phyloP scores from a whole-genome alignment of 768 basidiomycete species.

The Melanogaster broomeanus region DNA sequence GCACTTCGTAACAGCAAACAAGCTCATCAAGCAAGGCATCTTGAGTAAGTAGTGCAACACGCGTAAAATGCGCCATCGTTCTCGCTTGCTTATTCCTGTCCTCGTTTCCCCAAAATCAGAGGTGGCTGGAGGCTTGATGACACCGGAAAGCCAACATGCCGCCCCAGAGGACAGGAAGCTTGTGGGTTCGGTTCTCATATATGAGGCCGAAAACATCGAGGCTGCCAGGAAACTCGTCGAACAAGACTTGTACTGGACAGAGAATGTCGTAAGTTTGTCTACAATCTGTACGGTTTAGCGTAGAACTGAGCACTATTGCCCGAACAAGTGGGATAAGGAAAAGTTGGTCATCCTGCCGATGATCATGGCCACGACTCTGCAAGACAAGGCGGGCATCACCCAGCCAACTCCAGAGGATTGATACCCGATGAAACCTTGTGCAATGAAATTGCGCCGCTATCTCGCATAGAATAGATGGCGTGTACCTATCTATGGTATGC shows the following conservation, averaged over 20 bases:
- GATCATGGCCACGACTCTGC: slow-evolving; percentile 38
- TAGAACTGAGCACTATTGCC: neutral
- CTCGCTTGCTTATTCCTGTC: slow-evolving; percentile 3
- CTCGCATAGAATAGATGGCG: neutral
- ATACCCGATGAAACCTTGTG: neutral
- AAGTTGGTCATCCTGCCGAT: slow-evolving; percentile 52
- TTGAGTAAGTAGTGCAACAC: slow-evolving; percentile 45
- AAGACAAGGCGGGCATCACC: slow-evolving; percentile 22
- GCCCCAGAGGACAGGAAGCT: slow-evolving; percentile 53
- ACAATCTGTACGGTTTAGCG: neutral
- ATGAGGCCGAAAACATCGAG: slow-evolving; percentile 54
- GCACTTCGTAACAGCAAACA: slow-evolving; percentile 52
- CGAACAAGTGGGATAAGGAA: slow-evolving; percentile 56
- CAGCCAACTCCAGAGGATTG: slow-evolving; percentile 24
- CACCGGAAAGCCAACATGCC: slow-evolving; percentile 55
- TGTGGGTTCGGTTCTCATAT: slow-evolving; percentile 59
- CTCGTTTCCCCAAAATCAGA: slow-evolving; percentile 33
- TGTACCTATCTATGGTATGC: neutral
- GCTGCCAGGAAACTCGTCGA: slow-evolving; percentile 41
- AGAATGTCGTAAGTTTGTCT: slow-evolving; percentile 40
- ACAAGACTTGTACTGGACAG: slow-evolving; percentile 44
- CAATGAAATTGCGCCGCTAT: too few species aligned
- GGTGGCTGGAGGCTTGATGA: slow-evolving; percentile 58
- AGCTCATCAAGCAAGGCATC: slow-evolving; percentile 42
- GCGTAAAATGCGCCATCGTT: slow-evolving; percentile 10